Conservation (phyloP, 2,329 filamentous ascomycete species). For the Cercospora nicotianae region DNA sequence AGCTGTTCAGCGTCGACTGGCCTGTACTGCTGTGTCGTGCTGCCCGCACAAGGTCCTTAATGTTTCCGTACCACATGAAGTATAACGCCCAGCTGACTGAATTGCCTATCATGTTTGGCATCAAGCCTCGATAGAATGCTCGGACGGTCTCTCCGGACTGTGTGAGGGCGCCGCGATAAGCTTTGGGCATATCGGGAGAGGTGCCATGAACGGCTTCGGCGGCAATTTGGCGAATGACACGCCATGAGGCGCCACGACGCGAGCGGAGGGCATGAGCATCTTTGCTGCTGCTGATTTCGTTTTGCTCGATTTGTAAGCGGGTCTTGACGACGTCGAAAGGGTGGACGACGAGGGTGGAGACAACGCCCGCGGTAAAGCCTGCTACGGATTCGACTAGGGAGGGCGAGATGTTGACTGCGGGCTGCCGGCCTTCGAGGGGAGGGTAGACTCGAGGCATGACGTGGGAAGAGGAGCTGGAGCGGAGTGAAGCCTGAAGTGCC, state of each 20-base stretch:
- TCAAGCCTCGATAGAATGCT: constrained; percentile 84
- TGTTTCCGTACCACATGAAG: constrained; percentile 71
- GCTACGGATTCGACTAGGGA: constrained; percentile 84
- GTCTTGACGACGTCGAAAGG: constrained; percentile 97
- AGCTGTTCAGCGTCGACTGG: constrained; percentile 52
- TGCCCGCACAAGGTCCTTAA: constrained; percentile 56
- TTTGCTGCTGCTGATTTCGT: constrained; percentile 11
- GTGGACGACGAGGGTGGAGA: constrained; percentile 83
- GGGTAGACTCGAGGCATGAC: constrained; percentile 53
- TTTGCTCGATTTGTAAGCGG: constrained; percentile 66
- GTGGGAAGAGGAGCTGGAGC: constrained; percentile 4
- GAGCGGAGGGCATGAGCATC: not conserved
- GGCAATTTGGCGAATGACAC: constrained; percentile 34
- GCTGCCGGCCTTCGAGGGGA: constrained; percentile 46
- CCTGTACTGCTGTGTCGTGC: constrained; percentile 38
- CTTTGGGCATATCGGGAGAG: constrained; percentile 12
- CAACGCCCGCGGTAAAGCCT: constrained; percentile 82
- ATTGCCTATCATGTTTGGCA: constrained; percentile 88
- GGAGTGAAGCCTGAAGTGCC: not conserved
- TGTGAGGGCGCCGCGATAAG: constrained; percentile 5
- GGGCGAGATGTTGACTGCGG: constrained; percentile 63
- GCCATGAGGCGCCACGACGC: constrained; percentile 31
- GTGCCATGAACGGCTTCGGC: constrained; percentile 28
- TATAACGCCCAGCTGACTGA: constrained; percentile 88
- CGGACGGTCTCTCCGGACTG: constrained; percentile 24